phyloP scores from a whole-genome alignment of 305 asterid species.

The Fraxinus nigra region DNA sequence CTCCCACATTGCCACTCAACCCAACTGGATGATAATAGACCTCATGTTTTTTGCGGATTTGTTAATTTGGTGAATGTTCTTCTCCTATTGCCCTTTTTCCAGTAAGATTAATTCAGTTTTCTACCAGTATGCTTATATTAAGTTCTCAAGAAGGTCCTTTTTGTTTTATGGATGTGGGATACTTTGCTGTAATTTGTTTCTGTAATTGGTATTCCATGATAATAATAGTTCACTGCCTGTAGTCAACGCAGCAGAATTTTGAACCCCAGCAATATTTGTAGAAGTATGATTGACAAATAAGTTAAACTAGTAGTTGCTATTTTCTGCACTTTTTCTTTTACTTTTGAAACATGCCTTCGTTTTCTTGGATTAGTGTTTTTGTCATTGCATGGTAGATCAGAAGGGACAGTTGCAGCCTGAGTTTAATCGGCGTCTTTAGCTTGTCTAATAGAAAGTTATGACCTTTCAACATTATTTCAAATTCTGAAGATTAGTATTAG shows the following conservation, averaged over 20 bases:
- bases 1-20: constrained; percentile 24
- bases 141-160: neutral
- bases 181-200: neutral
- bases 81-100: neutral
- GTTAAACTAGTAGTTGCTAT: neutral
- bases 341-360: neutral
- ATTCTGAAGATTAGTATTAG: neutral
- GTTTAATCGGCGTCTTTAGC: neutral
- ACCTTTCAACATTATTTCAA: neutral
- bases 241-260: neutral
- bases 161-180: neutral
- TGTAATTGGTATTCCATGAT: neutral
- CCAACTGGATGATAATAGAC: constrained; percentile 28
- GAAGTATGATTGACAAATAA: neutral
- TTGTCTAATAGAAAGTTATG: neutral
- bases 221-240: neutral
- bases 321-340: neutral
- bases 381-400: neutral
- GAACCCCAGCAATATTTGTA: neutral
- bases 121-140: neutral
- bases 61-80: neutral
- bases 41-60: neutral
- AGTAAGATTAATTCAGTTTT: neutral
- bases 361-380: neutral
- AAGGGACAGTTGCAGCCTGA: neutral